Conservation (phyloP, 2,329 filamentous ascomycete species). For the Ciborinia camelliae region DNA sequence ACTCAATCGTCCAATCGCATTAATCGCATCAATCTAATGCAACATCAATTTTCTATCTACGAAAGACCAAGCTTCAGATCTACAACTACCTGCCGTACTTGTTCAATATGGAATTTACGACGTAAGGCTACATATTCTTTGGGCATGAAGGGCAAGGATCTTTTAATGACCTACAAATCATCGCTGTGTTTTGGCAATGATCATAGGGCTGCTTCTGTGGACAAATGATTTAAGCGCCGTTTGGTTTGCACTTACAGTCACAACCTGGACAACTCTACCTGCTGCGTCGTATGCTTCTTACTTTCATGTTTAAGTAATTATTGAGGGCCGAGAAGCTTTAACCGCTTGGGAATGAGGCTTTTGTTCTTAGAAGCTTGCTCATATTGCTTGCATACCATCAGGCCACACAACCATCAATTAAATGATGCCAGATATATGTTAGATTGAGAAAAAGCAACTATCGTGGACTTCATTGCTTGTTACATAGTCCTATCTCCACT, state of each 20-base stretch:
- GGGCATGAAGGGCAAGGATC: not conserved
- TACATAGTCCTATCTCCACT: not conserved
- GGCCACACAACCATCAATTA: not conserved
- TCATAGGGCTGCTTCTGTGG: not conserved
- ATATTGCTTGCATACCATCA: not conserved
- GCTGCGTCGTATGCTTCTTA: not conserved
- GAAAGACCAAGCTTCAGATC: not conserved
- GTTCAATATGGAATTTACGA: not conserved
- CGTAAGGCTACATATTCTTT: not conserved
- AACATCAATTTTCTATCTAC: not conserved
- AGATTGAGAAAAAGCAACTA: not conserved
- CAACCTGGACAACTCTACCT: not conserved
- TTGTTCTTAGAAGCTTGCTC: not conserved
- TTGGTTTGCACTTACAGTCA: not conserved
- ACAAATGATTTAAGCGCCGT: not conserved
- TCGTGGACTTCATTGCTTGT: not conserved
- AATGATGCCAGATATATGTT: not conserved
- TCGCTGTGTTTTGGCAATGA: not conserved
- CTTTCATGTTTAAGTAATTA: not conserved
- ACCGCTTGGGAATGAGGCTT: not conserved
- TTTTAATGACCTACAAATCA: not conserved
- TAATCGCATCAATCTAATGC: not conserved
- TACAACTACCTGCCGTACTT: not conserved
- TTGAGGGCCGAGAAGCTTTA: not conserved
- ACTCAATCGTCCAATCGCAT: slow-evolving; percentile 2